phyloP scores from a whole-genome alignment of 176 grass and related monocot genomes.

The Juncus effusus region DNA sequence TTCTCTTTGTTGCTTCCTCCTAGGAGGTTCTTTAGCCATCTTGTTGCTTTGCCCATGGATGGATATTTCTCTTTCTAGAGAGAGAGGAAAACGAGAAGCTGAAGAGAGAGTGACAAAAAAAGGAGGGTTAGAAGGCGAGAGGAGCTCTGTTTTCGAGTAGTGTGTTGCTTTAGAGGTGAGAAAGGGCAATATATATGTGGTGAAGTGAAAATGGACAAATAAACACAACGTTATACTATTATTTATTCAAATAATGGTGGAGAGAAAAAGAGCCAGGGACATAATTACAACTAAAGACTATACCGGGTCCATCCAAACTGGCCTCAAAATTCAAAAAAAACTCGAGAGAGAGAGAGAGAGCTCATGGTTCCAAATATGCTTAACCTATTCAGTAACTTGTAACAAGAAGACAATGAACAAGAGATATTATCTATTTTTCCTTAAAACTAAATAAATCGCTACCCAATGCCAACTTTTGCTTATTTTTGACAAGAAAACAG shows the following conservation, averaged over 20 bases:
- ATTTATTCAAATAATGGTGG: background rate
- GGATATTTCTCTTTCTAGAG: slow-evolving; percentile 10
- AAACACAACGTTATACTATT: background rate
- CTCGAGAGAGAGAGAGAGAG: slow-evolving; percentile 21
- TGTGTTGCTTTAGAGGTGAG: slow-evolving; percentile 2
- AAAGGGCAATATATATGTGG: background rate
- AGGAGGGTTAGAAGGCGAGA: background rate
- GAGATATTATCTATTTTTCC: background rate
- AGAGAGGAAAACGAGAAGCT: background rate
- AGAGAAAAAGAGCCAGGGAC: slow-evolving; percentile 22
- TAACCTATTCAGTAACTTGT: slow-evolving; percentile 25
- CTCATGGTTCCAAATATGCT: slow-evolving; percentile 36
- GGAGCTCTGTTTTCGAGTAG: slow-evolving; percentile 11
- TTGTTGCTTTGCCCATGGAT: slow-evolving; percentile 68
- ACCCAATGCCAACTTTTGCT: slow-evolving; percentile 1
- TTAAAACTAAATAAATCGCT: slow-evolving; percentile 15
- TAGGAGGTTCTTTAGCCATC: slow-evolving; percentile 62
- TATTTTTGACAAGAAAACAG: slow-evolving; percentile 6
- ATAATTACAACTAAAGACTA: background rate
- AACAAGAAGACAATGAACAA: slow-evolving; percentile 29
- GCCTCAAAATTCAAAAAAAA: slow-evolving; percentile 38
- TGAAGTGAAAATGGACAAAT: background rate
- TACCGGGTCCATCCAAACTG: slow-evolving; percentile 9
- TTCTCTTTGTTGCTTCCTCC: slow-evolving; percentile 55
- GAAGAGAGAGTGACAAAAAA: slow-evolving; percentile 7